Conservation (phyloP, 2,329 filamentous ascomycete species). For the Trichoderma lentiforme region DNA sequence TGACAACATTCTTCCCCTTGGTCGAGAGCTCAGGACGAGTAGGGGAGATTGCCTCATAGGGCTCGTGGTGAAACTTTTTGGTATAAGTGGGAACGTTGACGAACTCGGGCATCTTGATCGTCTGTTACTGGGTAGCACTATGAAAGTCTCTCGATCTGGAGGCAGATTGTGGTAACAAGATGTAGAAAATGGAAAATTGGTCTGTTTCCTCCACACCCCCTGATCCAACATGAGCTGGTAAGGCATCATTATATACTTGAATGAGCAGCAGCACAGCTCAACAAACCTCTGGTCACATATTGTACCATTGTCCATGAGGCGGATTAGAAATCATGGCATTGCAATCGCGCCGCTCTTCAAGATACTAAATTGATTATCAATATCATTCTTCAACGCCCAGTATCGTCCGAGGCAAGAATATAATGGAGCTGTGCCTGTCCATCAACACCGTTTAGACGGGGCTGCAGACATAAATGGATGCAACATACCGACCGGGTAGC, state of each 20-base stretch:
- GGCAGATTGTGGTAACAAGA: neutral
- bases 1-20: slow-evolving; percentile 51
- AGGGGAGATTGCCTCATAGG: slow-evolving; percentile 34
- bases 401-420: neutral
- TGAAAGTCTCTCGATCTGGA: neutral
- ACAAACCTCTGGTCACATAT: neutral
- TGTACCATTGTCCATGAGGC: neutral
- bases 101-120: neutral
- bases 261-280: too few species aligned
- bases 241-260: neutral
- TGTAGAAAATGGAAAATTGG: neutral
- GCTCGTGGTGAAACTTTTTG: slow-evolving; percentile 20
- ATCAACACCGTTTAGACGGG: neutral
- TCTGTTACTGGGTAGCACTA: neutral
- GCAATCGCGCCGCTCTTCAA: neutral
- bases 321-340: neutral
- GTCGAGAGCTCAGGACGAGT: slow-evolving; percentile 35
- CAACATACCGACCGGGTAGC: neutral
- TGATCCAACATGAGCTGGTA: neutral
- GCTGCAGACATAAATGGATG: neutral
- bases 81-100: slow-evolving; percentile 9
- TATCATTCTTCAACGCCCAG: neutral
- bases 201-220: neutral
- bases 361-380: neutral
- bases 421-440: neutral